Base-by-base conservation (phyloP, 148 eudicot species). In the Amaranthus cruentus region DNA sequence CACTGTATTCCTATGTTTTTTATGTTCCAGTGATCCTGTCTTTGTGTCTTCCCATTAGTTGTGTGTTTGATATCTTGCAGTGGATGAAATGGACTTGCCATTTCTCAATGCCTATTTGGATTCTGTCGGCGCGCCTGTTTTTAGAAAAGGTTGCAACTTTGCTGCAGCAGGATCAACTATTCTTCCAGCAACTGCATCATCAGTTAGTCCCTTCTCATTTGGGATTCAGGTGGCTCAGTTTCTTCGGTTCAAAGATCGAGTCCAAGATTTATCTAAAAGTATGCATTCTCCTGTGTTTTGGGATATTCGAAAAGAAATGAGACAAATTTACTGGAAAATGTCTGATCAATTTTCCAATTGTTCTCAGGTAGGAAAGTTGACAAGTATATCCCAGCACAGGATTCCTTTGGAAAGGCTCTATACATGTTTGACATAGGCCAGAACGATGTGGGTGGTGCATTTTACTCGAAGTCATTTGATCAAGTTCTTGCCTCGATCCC, bases 341-440 rank as follows among this genome's bases (percentile, higher is more conserved):
- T 61, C 62, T 47, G 71, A 77, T 62, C 38, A 13, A 3, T 12
- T 74, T 68, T 68, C 53, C 21, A 28, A 49, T 73, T 74, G 57
- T 51, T 18, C 72, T 77, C 87, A 95, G 99, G 86, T 61, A 86
- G 79, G 70, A 96, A 84, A 56, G 77, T 74, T 62, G 88, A 84
- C 46, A 90, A 85, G 81, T 96, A 81, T 81, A 58, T 96, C 15
- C 99, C 99, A 11, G 74, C 85, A 66, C 78, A 66, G 55, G 97
- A 96, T 75, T 85, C 51, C 67, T 96, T 92, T 49, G 82, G 49
- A 18, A 87, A 88, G 82, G 97, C 86, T 15, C 95, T 96, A 55
- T 92, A 90, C 84, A 90, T 83, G 89, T 90, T 96, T 68, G 99
- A 96, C 72, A 88, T 96, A 79, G 99, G 97, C 81, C 96, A 96